Percentiles rank a stretch among this genome's conserved stretches.
phyloP scores from a whole-genome alignment of 352 stramenopile genomes.

The Phytopythium litorale region DNA sequence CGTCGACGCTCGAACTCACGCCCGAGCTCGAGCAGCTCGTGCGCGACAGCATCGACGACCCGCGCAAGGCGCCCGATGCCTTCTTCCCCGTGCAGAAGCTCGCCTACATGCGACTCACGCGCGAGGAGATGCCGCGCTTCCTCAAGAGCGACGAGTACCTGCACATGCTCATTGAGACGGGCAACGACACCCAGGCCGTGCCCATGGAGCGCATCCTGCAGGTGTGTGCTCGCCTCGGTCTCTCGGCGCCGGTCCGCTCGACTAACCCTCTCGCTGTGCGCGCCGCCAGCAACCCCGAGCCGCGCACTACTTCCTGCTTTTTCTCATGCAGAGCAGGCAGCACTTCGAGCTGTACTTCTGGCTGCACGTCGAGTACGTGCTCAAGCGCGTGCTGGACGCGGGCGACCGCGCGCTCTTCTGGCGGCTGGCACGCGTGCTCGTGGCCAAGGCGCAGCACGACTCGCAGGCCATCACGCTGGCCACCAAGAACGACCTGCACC shows the following conservation, averaged over 20 bases:
- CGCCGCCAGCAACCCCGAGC: slow-evolving; percentile 49
- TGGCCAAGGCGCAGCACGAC: slow-evolving; percentile 73
- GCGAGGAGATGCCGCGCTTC: slow-evolving; percentile 79
- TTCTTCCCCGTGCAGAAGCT: slow-evolving; percentile 87
- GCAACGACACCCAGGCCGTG: slow-evolving; percentile 69
- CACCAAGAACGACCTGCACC: slow-evolving; percentile 69
- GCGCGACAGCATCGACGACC: slow-evolving; percentile 52
- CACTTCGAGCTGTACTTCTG: slow-evolving; percentile 89
- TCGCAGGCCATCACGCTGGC: slow-evolving; percentile 72
- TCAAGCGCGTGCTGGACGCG: slow-evolving; percentile 60
- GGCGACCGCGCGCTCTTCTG: slow-evolving; percentile 58
- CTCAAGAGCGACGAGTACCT: slow-evolving; percentile 84
- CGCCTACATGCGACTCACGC: slow-evolving; percentile 77
- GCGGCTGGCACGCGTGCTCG: slow-evolving; percentile 54
- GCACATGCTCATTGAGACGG: slow-evolving; percentile 80
- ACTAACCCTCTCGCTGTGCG: not conserved
- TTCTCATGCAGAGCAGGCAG: slow-evolving; percentile 84
- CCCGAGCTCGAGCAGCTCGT: slow-evolving; percentile 73
- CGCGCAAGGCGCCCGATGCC: slow-evolving; percentile 49
- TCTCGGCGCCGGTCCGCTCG: not conserved
- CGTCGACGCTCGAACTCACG: slow-evolving; percentile 74
- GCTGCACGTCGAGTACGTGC: slow-evolving; percentile 85
- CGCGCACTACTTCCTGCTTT: slow-evolving; percentile 84
- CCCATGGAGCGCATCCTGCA: slow-evolving; percentile 77
- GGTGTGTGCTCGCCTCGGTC: slow-evolving; percentile 14